Base-by-base conservation (phyloP, 2,329 filamentous ascomycete genomes). In the Xylariaceae sp. region DNA sequence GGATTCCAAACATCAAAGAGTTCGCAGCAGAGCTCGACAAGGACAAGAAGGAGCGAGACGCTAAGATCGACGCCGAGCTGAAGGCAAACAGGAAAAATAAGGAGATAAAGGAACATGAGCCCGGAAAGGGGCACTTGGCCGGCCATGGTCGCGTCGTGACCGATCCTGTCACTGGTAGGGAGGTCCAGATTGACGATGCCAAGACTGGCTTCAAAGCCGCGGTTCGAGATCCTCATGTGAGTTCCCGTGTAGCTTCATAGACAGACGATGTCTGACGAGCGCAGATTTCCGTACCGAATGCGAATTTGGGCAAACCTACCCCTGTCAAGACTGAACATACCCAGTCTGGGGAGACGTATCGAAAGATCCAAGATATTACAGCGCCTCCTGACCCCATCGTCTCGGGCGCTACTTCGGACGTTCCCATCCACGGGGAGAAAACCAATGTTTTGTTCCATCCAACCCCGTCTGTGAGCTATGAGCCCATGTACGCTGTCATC, bases 391-490 rank as follows among this genome's bases (percentile, higher is more conserved):
- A 95, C 66, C 93, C 93, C 0, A 80, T 96, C 17, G 86, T 87
- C 13, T 82, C 87, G 59, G 90, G 91, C 23, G 85, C 88, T 39
- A 97, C 93, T 0, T 92, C 90, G 30, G 94, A 97, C 74, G 92
- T 97, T 1, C 94, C 94, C 2, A 96, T 97, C 60, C 89, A 92
- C 70, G 93, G 92, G 69, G 93, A 97, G 72, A 97, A 94, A 81
- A 97, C 94, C 2, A 97, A 96, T 63, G 87, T 97, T 15, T 82
- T 97, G 35, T 97, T 97, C 74, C 93, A 97, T 74, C 93, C 94
- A 13, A 97, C 93, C 0, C 93, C 93, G 0, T 89, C 88, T 0
- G 83, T 96, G 66, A 91, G 88, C 76, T 96, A 91, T 71, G 90
- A 96, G 73, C 91, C 92, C 3, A 96, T 92, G 82, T 97, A 89